Evolutionary conservation across 345 rosid genomes (phyloP).

Genomic region (Kandelia obovata): DNA sequence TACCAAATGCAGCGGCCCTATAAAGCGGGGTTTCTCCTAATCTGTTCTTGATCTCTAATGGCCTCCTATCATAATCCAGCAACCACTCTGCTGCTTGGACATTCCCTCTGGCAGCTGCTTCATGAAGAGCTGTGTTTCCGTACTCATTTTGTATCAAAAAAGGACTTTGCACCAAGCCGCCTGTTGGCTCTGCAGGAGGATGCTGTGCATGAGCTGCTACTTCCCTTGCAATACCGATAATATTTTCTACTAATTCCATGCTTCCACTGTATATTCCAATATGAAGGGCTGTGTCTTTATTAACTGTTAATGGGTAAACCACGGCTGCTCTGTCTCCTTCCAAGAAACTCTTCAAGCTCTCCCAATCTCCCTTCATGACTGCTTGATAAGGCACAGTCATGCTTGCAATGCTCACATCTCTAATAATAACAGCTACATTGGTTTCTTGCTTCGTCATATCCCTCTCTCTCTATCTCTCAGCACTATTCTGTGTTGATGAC

Average conservation of each 20-base stretch:
- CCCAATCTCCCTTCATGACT: neutral
- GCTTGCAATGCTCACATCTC: constrained; percentile 1
- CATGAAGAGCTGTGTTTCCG: constrained; percentile 25
- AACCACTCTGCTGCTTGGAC: neutral
- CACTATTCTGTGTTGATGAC: too few species aligned
- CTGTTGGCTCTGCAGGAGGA: too few species aligned
- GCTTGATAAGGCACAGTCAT: constrained; percentile 1
- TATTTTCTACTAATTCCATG: neutral
- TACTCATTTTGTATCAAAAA: neutral
- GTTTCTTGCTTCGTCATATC: too few species aligned
- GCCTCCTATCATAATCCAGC: neutral
- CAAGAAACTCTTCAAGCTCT: neutral
- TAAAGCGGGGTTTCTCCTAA: constrained; percentile 27
- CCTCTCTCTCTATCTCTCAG: too few species aligned
- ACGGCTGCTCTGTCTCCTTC: neutral
- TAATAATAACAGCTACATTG: too few species aligned
- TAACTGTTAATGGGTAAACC: constrained; percentile 2
- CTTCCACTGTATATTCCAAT: constrained; percentile 13
- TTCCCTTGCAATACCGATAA: neutral
- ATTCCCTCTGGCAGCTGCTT: constrained; percentile 22
- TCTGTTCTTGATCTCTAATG: constrained; percentile 7
- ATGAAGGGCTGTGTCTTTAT: constrained; percentile 12
- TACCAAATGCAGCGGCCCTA: constrained; percentile 18
- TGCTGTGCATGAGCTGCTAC: too few species aligned
- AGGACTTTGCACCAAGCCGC: neutral